Evolutionary conservation across 306 rosid genomes (phyloP).

Genomic region (Crotalaria pallida): DNA sequence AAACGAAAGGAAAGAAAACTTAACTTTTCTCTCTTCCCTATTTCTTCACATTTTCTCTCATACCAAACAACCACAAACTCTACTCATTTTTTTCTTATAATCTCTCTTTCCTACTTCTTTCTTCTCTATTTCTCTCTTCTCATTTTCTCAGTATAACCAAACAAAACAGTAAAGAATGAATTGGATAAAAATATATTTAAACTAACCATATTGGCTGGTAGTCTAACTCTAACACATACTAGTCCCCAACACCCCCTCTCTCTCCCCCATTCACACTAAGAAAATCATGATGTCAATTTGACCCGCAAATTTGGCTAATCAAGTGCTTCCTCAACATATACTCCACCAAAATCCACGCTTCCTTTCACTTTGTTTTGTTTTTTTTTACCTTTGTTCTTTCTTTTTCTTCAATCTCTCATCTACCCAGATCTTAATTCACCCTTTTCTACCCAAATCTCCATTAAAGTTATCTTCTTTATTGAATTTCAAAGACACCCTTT

Average conservation of each 20-base stretch:
- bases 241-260: not conserved
- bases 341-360: conserved; percentile 12
- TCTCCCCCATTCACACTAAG: not conserved
- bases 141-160: no score
- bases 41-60: no score
- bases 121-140: no score
- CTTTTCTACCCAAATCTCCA: not conserved
- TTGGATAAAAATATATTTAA: no score
- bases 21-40: no score
- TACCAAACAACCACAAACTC: no score
- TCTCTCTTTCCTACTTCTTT: no score
- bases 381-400: not conserved
- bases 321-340: conserved; percentile 7
- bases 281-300: conserved; percentile 14
- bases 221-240: no score
- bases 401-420: not conserved
- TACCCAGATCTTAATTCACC: not conserved
- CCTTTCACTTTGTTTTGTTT: not conserved
- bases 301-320: conserved; percentile 38
- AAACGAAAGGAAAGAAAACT: no score
- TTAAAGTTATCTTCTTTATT: conserved; percentile 9
- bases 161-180: no score
- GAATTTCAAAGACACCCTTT: not conserved
- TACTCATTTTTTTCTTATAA: no score
- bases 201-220: no score